Base-by-base conservation (phyloP, 306 rosid genomes). In the Malus sieversii region DNA sequence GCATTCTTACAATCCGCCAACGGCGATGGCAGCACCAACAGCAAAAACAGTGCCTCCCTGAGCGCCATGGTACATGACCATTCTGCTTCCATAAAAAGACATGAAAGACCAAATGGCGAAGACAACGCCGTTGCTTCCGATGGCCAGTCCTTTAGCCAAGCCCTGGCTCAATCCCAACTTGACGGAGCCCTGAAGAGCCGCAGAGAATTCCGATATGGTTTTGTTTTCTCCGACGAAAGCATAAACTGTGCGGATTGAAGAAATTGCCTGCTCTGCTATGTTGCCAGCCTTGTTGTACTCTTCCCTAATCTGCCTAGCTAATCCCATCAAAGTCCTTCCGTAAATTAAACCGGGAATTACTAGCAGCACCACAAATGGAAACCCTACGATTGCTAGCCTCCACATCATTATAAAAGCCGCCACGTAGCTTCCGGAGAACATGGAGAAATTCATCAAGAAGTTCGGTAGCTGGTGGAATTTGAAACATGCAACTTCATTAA, bases 91-190 rank as follows among this genome's bases (percentile, higher is more conserved):
- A 66, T 90, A 95, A 61, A 76, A 95, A 5, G 86, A 63, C 86
- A 90, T 87, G 86, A 95, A 92, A 2, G 98, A 82, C 98, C 98
- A 95, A 15, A 95, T 92, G 1, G 90, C 98, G 44, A 92, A 95
- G 3, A 88, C 92, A 15, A 95, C 14, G 23, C 97, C 95, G 69
- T 89, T 90, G 82, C 98, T 95, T 81, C 98, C 98, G 4, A 92
- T 82, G 45, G 97, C 98, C 69, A 95, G 83, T 9, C 98, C 98
- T 84, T 95, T 95, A 4, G 96, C 96, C 18, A 92, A 66, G 2
- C 98, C 98, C 74, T 95, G 98, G 74, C 77, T 92, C n/a, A 95
- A 23, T 0, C 98, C 98, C 59, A 95, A 69, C 80, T 82, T 85
- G 9, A 86, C 93, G 0, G 96, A 88, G 0, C 85, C 87, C 78